Base-by-base conservation (phyloP, 805 yeast species). In the Wickerhamiella australiensis region DNA sequence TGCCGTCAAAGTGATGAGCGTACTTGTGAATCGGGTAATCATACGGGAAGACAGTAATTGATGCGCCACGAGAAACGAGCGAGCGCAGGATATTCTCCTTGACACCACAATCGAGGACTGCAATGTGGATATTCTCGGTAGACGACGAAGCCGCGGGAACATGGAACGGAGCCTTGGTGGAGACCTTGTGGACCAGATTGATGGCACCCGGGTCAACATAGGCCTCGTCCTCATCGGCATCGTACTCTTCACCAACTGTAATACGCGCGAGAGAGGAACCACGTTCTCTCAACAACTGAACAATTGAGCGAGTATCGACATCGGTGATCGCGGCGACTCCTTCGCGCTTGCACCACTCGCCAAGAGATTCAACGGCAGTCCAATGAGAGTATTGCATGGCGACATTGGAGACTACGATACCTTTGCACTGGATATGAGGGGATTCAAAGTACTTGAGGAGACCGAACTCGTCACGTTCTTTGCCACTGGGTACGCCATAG, bases 321-420 rank as follows among this genome's bases (percentile, higher is more conserved):
- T 96, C 98, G 40, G 96, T 79, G 60, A 92, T 83, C 42, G 96
- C 94, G 50, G 97, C 94, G 50, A 94, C 92, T 40, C 95, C 95
- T 59, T 87, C 94, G 64, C 95, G 80, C 68, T 84, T 78, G 72
- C 98, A 92, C 98, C 97, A 92, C 59, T 84, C 85, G 53, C 85
- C 83, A 52, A 92, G 75, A 17, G 94, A 82, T 71, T 92, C 97
- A 29, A 92, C 95, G 3, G 99, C 99, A 33, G 97, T 88, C 98
- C 98, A 92, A 67, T 92, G 99, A n/a, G 96, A 85, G 68, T 90
- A 86, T 65, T 87, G 77, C 75, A 88, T 76, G 20, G 98, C 97
- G 50, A 78, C 95, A 63, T 92, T 96, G 40, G 95, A 84, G 23
- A 92, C 98, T 45, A 92, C 95, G 52, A 92, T 86, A 59, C 97